Evolutionary conservation across 2,329 filamentous ascomycete genomes (phyloP).

Genomic region (Colletotrichum viniferum): DNA sequence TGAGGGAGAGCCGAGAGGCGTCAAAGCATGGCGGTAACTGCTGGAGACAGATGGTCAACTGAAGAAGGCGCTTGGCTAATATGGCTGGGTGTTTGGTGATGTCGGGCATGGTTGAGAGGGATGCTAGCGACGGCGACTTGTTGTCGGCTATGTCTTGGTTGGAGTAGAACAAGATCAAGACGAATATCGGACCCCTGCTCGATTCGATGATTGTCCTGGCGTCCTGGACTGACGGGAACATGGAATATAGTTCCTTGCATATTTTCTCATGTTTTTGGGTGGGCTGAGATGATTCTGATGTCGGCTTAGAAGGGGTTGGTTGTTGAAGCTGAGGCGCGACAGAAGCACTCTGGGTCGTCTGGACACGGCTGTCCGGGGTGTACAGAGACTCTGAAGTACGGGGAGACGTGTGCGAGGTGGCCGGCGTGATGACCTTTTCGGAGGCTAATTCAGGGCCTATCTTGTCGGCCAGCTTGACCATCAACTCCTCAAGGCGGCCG

Average conservation of each 20-base stretch:
- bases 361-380: slow-evolving; percentile 1
- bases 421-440: slow-evolving; percentile 9
- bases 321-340: background rate
- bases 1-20: slow-evolving; percentile 28
- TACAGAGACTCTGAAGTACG: slow-evolving; percentile 40
- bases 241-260: background rate
- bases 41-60: slow-evolving; percentile 50
- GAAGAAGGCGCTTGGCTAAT: slow-evolving; percentile 51
- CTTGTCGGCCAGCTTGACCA: slow-evolving; percentile 44
- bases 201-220: slow-evolving; percentile 15
- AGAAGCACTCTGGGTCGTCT: slow-evolving; percentile 25
- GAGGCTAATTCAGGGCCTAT: background rate
- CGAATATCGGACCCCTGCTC: slow-evolving; percentile 28
- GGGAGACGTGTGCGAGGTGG: slow-evolving; percentile 35
- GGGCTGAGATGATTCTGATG: background rate
- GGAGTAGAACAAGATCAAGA: slow-evolving; percentile 30
- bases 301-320: background rate
- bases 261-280: slow-evolving; percentile 20
- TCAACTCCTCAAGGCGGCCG: slow-evolving; percentile 49
- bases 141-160: slow-evolving; percentile 34
- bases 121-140: slow-evolving; percentile 30
- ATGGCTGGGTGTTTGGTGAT: slow-evolving; percentile 48
- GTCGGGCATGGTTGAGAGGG: slow-evolving; percentile 33
- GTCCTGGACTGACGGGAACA: background rate
- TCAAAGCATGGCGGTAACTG: slow-evolving; percentile 41